Percentiles rank a stretch among this genome's conserved stretches.
These are phyloP conservation scores for Lizonia empirigonia DNA, from an alignment of 2,329 filamentous ascomycete genomes.

Conservation along the genomic window DNA sequence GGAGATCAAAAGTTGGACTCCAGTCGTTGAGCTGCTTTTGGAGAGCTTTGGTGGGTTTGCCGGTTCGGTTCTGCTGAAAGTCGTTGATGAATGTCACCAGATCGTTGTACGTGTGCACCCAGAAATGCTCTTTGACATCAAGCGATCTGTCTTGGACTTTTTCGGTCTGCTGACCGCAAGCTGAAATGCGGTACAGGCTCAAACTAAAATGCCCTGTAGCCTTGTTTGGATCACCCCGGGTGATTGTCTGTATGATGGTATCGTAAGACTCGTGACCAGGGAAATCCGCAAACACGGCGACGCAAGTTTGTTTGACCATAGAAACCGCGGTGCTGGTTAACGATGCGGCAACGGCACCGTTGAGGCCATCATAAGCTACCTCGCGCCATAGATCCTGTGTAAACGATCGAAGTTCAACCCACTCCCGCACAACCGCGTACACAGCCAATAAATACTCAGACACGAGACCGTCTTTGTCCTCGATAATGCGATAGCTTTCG, in stretches of 20 bases:
- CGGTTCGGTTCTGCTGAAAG: conserved; percentile 53
- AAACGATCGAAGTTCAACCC: conserved; percentile 48
- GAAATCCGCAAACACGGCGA: conserved; percentile 54
- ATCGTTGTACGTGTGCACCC: conserved; percentile 52
- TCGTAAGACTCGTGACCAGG: conserved; percentile 54
- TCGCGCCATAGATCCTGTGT: conserved; percentile 53
- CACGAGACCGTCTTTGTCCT: conserved; percentile 44
- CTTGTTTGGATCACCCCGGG: conserved; percentile 48
- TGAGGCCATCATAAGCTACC: conserved; percentile 54
- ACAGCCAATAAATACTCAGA: conserved; percentile 55
- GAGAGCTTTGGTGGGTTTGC: conserved; percentile 56
- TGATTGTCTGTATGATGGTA: conserved; percentile 51
- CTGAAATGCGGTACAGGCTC: conserved; percentile 21
- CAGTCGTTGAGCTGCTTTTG: conserved; percentile 48
- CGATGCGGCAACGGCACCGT: conserved; percentile 54
- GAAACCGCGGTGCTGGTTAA: conserved; percentile 52
- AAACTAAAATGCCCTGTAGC: conserved; percentile 51
- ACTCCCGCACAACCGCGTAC: conserved; percentile 48
- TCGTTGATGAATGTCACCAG: conserved; percentile 55
- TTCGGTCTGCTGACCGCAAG: conserved; percentile 13
- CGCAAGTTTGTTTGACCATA: conserved; percentile 50
- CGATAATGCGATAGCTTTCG: conserved; percentile 54
- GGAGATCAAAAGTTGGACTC: conserved; percentile 52
- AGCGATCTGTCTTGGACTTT: conserved; percentile 30
- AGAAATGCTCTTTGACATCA: conserved; percentile 53